A percentile compares a stretch with the other conserved stretches of the same genome.
These are phyloP conservation scores for Nigrospora oryzae DNA, from an alignment of 2,329 filamentous ascomycete genomes.

Conservation along the genomic window DNA sequence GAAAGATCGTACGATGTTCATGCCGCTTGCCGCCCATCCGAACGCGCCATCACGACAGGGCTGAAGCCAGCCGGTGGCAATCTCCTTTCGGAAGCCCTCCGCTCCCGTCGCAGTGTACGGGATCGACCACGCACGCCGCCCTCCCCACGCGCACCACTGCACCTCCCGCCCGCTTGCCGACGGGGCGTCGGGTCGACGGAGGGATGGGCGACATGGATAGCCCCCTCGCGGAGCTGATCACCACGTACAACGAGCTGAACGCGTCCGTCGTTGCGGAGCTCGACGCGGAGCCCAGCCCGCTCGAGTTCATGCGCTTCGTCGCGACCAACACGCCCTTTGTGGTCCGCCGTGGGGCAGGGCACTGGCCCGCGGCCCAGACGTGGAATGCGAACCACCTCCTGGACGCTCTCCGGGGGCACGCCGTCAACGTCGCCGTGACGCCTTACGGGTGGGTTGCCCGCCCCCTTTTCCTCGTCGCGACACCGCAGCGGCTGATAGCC, in stretches of 20 bases:
- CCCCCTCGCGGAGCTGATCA: constrained; percentile 49
- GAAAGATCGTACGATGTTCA: no score
- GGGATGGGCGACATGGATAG: constrained; percentile 18
- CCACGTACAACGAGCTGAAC: constrained; percentile 69
- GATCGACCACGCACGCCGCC: no score
- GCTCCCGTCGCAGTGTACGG: no score
- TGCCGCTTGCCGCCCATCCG: no score
- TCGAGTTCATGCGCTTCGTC: constrained; percentile 76
- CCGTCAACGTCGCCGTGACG: constrained; percentile 72
- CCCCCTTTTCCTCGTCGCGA: neutral
- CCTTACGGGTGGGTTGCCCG: constrained; percentile 52
- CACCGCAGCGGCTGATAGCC: neutral
- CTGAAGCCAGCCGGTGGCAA: no score
- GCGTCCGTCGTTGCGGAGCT: constrained; percentile 50
- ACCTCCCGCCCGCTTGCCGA: no score
- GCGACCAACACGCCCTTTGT: constrained; percentile 69
- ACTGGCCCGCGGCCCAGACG: constrained; percentile 52
- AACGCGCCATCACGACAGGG: no score
- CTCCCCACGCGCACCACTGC: no score
- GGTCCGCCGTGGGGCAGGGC: constrained; percentile 50
- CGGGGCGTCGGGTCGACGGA: no score
- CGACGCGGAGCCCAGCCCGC: constrained; percentile 55
- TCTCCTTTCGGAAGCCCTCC: no score
- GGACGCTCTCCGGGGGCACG: constrained; percentile 40
- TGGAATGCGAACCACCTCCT: constrained; percentile 59